Percentiles rank a stretch among this genome's conserved stretches.
These are phyloP conservation scores for Monosporascus sp. DNA, from an alignment of 2,329 filamentous ascomycete species.

Conservation along the genomic window DNA sequence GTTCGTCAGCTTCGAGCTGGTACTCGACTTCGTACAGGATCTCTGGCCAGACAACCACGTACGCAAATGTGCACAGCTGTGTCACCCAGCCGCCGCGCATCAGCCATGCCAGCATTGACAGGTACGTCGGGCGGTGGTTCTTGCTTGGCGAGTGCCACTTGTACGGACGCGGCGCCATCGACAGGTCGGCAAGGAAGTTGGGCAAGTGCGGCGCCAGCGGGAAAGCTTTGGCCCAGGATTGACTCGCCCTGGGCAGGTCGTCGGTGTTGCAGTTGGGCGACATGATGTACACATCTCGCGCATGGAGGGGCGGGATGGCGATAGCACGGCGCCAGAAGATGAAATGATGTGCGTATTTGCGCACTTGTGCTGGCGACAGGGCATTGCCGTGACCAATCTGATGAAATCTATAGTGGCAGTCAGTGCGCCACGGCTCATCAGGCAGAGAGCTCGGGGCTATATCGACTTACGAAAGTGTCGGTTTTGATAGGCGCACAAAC, in stretches of 20 bases:
- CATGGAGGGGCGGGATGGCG: conserved; percentile 84
- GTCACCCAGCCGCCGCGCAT: conserved; percentile 91
- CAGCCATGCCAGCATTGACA: conserved; percentile 89
- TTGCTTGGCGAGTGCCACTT: conserved; percentile 80
- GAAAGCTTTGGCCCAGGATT: conserved; percentile 72
- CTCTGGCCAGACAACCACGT: conserved; percentile 77
- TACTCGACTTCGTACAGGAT: conserved; percentile 77
- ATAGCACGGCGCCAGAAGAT: conserved; percentile 95
- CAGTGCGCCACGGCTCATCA: neutral
- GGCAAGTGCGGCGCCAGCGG: conserved; percentile 77
- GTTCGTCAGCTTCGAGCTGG: conserved; percentile 62
- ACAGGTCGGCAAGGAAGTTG: conserved; percentile 82
- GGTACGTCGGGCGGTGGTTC: conserved; percentile 80
- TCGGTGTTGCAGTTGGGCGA: conserved; percentile 82
- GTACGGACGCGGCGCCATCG: conserved; percentile 75
- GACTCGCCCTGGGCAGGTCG: conserved; percentile 63
- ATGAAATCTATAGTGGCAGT: conserved; percentile 41
- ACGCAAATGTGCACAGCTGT: conserved; percentile 86
- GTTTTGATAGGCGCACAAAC: conserved; percentile 71
- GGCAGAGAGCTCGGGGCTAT: neutral
- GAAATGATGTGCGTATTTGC: conserved; percentile 85
- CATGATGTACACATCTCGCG: conserved; percentile 84
- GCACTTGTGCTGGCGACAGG: conserved; percentile 74
- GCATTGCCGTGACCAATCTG: conserved; percentile 68
- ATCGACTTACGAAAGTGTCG: conserved; percentile 55